A percentile compares a stretch with the other conserved stretches of the same genome.
Evolutionary conservation across 1,284 basidiomycete species (phyloP).

Genomic region (Acaromyces ingoldii): DNA sequence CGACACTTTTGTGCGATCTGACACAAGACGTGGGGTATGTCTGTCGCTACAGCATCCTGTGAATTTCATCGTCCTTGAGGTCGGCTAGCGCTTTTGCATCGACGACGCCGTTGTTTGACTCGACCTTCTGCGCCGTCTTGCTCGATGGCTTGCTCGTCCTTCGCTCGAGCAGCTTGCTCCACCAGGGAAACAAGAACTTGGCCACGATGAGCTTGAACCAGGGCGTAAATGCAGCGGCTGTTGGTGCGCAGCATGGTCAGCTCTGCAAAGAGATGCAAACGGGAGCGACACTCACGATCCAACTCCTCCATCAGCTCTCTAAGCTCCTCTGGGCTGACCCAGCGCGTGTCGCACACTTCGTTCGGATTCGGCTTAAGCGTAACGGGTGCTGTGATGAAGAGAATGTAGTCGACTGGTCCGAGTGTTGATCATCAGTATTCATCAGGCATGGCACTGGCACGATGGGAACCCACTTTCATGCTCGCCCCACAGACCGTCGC

Average conservation of each 20-base stretch:
- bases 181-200: constrained; percentile 97
- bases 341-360: constrained; percentile 86
- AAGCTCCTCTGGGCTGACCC: constrained; percentile 84
- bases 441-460: background rate
- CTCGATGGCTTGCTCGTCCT: constrained; percentile 8
- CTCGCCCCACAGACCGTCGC: constrained; percentile 89
- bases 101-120: background rate
- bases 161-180: constrained; percentile 76
- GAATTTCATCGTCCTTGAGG: constrained; percentile 42
- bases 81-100: constrained; percentile 38
- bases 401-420: constrained; percentile 84
- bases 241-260: background rate
- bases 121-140: constrained; percentile 3
- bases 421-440: background rate
- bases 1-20: too few relatives aligned
- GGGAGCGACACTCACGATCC: constrained; percentile 40
- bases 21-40: too few relatives aligned
- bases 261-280: too few relatives aligned
- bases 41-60: constrained; percentile 37
- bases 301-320: constrained; percentile 81
- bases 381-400: constrained; percentile 87
- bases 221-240: constrained; percentile 86
- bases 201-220: constrained; percentile 99
- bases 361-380: constrained; percentile 78
- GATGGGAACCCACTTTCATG: constrained; percentile 75